Conservation (phyloP, 1,139 yeast genomes). For the Pichia sp. region DNA sequence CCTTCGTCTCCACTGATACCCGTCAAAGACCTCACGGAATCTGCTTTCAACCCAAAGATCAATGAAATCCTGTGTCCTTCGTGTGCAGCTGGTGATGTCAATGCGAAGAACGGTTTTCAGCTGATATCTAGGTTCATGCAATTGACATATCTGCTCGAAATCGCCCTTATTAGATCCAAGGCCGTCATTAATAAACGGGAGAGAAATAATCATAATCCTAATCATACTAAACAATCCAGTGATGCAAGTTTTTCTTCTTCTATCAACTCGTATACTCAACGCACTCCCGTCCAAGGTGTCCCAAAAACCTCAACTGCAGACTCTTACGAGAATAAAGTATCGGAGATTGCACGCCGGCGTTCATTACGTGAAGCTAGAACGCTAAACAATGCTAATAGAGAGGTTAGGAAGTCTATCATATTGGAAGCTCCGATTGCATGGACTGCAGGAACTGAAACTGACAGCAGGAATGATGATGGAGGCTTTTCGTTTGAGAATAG, state of each 20-base stretch:
- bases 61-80: conserved; percentile 46
- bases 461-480: neutral
- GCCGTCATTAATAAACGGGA: conserved; percentile 18
- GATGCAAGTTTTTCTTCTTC: neutral
- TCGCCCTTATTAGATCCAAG: conserved; percentile 75
- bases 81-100: conserved; percentile 46
- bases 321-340: conserved; percentile 31
- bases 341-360: conserved; percentile 71
- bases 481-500: neutral
- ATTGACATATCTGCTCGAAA: conserved; percentile 66
- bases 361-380: conserved; percentile 66
- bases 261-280: neutral
- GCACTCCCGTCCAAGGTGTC: neutral
- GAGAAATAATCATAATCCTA: conserved; percentile 3
- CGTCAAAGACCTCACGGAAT: conserved; percentile 29
- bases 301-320: conserved; percentile 3
- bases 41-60: conserved; percentile 34
- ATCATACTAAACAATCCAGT: conserved; percentile 4
- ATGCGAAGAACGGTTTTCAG: conserved; percentile 50
- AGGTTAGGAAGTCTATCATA: conserved; percentile 50
- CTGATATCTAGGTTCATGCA: conserved; percentile 66
- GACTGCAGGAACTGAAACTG: conserved; percentile 26
- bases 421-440: conserved; percentile 33
- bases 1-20: conserved; percentile 19
- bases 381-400: conserved; percentile 22